A percentile compares a stretch with the other conserved stretches of the same genome.
Conservation (phyloP, 73 alveolate species). For the Stentor coeruleus region DNA sequence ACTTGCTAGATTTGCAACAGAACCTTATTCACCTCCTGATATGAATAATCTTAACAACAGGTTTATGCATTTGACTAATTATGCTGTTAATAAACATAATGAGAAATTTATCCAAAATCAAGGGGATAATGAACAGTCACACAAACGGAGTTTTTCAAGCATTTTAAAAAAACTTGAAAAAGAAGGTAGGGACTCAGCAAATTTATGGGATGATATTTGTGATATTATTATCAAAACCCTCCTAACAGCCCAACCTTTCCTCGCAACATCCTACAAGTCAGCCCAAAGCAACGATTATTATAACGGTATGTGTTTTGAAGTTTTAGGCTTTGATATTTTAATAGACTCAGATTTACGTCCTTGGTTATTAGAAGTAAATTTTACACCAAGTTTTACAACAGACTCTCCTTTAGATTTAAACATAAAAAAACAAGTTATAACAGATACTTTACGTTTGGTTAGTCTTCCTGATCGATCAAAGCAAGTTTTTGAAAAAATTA, state of each 20-base stretch:
- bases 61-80: slow-evolving; percentile 70
- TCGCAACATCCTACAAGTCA: slow-evolving; percentile 27
- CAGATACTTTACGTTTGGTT: slow-evolving; percentile 33
- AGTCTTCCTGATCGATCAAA: slow-evolving; percentile 6
- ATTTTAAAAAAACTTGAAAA: background rate
- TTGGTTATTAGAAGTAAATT: slow-evolving; percentile 38
- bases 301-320: slow-evolving; percentile 40
- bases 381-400: slow-evolving; percentile 40
- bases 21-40: slow-evolving; percentile 29
- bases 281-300: slow-evolving; percentile 34
- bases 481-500: too few relatives aligned
- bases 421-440: slow-evolving; percentile 29
- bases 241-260: background rate
- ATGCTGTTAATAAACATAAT: slow-evolving; percentile 59
- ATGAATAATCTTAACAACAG: slow-evolving; percentile 24
- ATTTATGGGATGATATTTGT: background rate
- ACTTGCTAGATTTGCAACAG: slow-evolving; percentile 58
- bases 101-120: slow-evolving; percentile 12
- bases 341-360: slow-evolving; percentile 28
- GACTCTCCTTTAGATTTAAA: slow-evolving; percentile 36
- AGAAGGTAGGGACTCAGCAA: background rate
- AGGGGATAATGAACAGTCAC: slow-evolving; percentile 28
- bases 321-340: slow-evolving; percentile 44
- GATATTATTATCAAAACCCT: slow-evolving; percentile 32
- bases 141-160: background rate